Conservation (phyloP, 179 eudicot genomes). For the Silene vulgaris region DNA sequence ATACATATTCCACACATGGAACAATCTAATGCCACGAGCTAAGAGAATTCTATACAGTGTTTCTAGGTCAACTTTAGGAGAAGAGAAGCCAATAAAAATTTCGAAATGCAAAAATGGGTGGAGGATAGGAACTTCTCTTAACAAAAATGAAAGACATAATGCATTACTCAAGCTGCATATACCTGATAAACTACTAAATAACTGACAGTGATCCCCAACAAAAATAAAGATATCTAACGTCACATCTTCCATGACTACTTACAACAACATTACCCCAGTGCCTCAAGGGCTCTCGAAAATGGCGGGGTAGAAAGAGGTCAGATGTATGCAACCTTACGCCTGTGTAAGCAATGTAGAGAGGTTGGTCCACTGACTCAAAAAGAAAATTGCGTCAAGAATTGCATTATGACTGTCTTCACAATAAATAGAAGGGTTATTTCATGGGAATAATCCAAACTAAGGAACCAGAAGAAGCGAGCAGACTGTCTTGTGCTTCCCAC, state of each 20-base stretch:
- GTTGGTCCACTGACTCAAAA: neutral
- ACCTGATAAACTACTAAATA: neutral
- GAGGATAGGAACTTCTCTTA: neutral
- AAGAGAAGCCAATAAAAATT: neutral
- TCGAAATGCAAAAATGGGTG: neutral
- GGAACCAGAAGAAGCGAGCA: neutral
- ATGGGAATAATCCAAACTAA: no score
- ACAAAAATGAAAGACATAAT: conserved; percentile 7
- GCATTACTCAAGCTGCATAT: neutral
- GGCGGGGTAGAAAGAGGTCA: neutral
- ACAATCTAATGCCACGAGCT: neutral
- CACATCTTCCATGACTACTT: neutral
- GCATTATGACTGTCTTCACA: neutral
- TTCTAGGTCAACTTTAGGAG: neutral
- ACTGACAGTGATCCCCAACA: neutral
- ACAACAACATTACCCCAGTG: no score
- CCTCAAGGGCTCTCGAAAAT: neutral
- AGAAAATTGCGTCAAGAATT: neutral
- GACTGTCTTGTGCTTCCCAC: neutral
- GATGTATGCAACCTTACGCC: neutral
- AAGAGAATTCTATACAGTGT: neutral
- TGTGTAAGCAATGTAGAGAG: neutral
- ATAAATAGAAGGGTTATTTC: neutral
- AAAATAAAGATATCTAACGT: neutral
- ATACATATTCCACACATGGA: neutral